phyloP scores from a whole-genome alignment of 192 early-diverging fungal species.

The Oehlia diaphana region DNA sequence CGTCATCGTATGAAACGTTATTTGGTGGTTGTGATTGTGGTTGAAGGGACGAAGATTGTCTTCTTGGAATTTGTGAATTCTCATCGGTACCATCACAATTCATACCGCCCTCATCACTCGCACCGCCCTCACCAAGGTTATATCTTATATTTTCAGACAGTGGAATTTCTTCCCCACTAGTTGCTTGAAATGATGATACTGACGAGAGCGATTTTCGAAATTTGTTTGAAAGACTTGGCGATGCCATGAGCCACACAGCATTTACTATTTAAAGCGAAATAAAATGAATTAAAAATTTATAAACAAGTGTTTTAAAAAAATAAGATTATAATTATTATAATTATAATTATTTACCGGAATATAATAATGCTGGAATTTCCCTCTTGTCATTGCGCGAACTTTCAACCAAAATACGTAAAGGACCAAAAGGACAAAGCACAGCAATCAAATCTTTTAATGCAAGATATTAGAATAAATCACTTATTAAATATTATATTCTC shows the following conservation, averaged over 20 bases:
- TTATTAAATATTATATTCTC: background rate
- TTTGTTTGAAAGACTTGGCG: slow-evolving; percentile 37
- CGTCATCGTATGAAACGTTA: background rate
- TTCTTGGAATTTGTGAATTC: background rate
- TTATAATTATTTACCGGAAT: slow-evolving; percentile 50
- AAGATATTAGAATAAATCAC: background rate
- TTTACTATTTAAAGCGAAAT: slow-evolving; percentile 37
- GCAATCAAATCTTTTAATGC: slow-evolving; percentile 72
- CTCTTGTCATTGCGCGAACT: slow-evolving; percentile 67
- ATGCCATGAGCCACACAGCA: slow-evolving; percentile 78
- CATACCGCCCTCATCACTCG: too few species aligned
- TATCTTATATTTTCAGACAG: slow-evolving; percentile 12
- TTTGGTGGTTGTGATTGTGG: background rate
- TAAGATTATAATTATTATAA: background rate
- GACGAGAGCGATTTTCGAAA: background rate
- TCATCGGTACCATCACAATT: background rate
- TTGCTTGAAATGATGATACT: slow-evolving; percentile 3
- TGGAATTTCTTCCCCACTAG: slow-evolving; percentile 22
- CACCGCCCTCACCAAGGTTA: background rate
- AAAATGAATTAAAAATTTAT: background rate
- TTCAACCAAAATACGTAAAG: slow-evolving; percentile 78
- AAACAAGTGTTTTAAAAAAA: background rate
- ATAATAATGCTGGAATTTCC: slow-evolving; percentile 79
- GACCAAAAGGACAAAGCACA: slow-evolving; percentile 88
- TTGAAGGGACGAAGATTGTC: background rate